Evolutionary conservation across 805 yeast genomes (phyloP).

Genomic region (Myxozyma lipomycoides): DNA sequence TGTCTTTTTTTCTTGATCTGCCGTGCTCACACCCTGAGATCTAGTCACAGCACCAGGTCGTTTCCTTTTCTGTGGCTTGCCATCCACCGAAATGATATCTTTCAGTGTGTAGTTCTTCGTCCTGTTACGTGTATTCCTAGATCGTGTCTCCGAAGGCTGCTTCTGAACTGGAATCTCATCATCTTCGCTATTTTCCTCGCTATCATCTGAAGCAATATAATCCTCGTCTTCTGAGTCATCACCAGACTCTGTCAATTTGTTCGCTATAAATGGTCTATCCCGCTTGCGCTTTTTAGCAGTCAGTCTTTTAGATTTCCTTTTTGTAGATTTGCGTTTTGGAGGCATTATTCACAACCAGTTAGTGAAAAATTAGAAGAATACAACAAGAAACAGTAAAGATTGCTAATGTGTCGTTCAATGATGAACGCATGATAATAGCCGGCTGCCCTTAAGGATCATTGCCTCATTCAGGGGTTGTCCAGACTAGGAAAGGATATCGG

Average conservation of each 20-base stretch:
- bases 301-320: too few species aligned
- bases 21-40: too few species aligned
- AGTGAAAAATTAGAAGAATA: not conserved
- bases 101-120: not conserved
- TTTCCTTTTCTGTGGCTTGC: too few species aligned
- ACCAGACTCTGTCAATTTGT: constrained; percentile 17
- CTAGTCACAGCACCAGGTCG: too few species aligned
- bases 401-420: not conserved
- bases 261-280: constrained; percentile 3
- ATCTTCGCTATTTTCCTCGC: not conserved
- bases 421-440: not conserved
- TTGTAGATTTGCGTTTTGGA: not conserved
- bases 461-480: not conserved
- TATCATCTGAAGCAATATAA: not conserved
- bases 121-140: not conserved
- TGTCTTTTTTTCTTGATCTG: too few species aligned
- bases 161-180: constrained; percentile 2
- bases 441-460: not conserved
- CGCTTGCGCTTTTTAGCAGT: not conserved
- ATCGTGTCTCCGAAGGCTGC: constrained; percentile 2
- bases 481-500: too few species aligned
- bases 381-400: not conserved
- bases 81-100: not conserved
- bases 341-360: not conserved
- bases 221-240: constrained; percentile 23